These are phyloP conservation scores for Fusarium tupiense DNA, from an alignment of 2,329 filamentous ascomycete genomes.

Conservation along the genomic window DNA sequence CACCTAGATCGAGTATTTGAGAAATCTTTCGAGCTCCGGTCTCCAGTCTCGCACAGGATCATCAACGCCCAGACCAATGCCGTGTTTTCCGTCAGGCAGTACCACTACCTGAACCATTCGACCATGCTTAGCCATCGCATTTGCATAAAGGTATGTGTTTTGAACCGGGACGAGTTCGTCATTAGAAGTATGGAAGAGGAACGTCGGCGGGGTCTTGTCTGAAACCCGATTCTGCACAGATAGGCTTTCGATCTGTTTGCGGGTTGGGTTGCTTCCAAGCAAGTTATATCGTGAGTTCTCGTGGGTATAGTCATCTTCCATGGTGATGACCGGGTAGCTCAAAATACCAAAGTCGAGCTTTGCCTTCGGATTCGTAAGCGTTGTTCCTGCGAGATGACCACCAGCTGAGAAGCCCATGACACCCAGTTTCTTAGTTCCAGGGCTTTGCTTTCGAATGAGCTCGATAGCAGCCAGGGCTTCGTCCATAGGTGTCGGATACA, in stretches of 20 bases:
- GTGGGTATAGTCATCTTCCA: slow-evolving; percentile 25
- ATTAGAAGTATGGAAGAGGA: slow-evolving; percentile 31
- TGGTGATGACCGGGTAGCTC: slow-evolving; percentile 23
- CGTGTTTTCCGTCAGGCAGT: slow-evolving; percentile 22
- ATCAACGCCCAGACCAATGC: slow-evolving; percentile 17
- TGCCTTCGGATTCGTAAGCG: slow-evolving; percentile 16
- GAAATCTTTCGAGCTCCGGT: slow-evolving; percentile 22
- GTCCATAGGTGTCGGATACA: slow-evolving; percentile 23
- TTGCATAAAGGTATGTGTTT: slow-evolving; percentile 20
- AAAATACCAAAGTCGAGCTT: slow-evolving; percentile 31
- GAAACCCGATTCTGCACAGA: slow-evolving; percentile 27
- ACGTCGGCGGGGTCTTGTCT: slow-evolving; percentile 10
- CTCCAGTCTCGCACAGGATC: slow-evolving; percentile 28
- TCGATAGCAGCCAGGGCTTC: slow-evolving; percentile 23
- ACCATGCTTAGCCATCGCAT: slow-evolving; percentile 20
- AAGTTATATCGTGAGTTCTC: slow-evolving; percentile 26
- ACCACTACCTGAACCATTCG: slow-evolving; percentile 17
- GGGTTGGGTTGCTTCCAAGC: slow-evolving; percentile 6
- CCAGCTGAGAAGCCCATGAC: slow-evolving; percentile 34
- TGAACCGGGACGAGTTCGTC: slow-evolving; percentile 25
- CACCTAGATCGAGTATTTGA: slow-evolving; percentile 26
- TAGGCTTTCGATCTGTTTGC: slow-evolving; percentile 10
- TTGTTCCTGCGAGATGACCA: slow-evolving; percentile 28
- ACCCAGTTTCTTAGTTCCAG: slow-evolving; percentile 7
- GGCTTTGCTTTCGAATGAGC: slow-evolving; percentile 12